A percentile compares a stretch with the other conserved stretches of the same genome.
Evolutionary conservation across 306 rosid species (phyloP).

Genomic region (Lathyrus aphaca): DNA sequence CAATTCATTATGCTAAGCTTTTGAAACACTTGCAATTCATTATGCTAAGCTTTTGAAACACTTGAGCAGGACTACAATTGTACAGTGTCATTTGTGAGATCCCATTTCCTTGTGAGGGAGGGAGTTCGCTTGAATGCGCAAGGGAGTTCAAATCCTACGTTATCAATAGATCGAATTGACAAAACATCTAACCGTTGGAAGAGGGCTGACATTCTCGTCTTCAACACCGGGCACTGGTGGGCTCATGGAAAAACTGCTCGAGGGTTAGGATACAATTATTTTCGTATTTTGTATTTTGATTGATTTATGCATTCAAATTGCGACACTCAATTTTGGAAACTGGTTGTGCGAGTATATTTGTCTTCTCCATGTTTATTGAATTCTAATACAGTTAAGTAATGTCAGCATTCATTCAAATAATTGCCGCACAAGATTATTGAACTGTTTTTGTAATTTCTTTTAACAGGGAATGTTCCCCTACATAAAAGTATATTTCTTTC

Average conservation of each 20-base stretch:
- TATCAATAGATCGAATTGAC: constrained; percentile 89
- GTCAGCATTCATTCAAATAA: background rate
- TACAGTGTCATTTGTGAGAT: constrained; percentile 85
- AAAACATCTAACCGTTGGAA: constrained; percentile 81
- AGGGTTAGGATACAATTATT: constrained; percentile 65
- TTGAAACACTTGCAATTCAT: constrained; percentile 39
- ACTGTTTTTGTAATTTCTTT: background rate
- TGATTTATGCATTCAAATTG: constrained; percentile 33
- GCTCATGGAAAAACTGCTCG: constrained; percentile 97
- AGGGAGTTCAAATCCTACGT: constrained; percentile 84
- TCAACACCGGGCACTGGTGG: constrained; percentile 99
- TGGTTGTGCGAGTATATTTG: constrained; percentile 17
- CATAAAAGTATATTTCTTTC: background rate
- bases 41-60: constrained; percentile 48
- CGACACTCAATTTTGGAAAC: constrained; percentile 18
- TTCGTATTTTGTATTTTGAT: constrained; percentile 22
- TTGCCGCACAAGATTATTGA: constrained; percentile 21
- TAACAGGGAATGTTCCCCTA: background rate
- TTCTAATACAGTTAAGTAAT: constrained; percentile 8
- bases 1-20: constrained; percentile 44
- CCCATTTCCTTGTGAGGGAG: constrained; percentile 94
- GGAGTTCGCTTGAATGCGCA: constrained; percentile 70
- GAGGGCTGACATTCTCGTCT: constrained; percentile 89
- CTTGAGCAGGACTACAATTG: constrained; percentile 80
- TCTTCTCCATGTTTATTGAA: constrained; percentile 21